These are phyloP conservation scores for Akanthomyces muscarius DNA, from an alignment of 2,329 filamentous ascomycete species.

Conservation along the genomic window DNA sequence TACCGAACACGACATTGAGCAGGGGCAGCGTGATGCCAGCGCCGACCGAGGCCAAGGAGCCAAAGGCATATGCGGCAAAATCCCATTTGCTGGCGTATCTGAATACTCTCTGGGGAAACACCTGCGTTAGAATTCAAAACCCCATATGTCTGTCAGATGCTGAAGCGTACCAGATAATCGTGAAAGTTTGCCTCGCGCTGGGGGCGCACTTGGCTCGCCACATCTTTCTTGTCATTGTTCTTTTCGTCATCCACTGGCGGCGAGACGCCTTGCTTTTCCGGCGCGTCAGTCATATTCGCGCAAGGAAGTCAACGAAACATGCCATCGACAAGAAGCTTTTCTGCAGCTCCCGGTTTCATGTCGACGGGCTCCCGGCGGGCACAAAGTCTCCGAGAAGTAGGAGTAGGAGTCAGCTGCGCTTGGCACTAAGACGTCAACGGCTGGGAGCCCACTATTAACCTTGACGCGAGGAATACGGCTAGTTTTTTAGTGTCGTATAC, in stretches of 20 bases:
- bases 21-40: conserved; percentile 53
- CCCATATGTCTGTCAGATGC: conserved; percentile 15
- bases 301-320: too few species aligned
- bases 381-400: background rate
- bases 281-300: background rate
- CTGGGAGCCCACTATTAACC: conserved; percentile 1
- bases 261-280: background rate
- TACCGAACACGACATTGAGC: conserved; percentile 58
- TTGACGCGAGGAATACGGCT: conserved; percentile 9
- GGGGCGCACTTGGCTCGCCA: conserved; percentile 24
- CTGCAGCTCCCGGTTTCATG: too few species aligned
- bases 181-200: conserved; percentile 39
- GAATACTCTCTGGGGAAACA: conserved; percentile 42
- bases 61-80: conserved; percentile 43
- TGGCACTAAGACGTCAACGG: conserved; percentile 21
- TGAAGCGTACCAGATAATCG: conserved; percentile 35
- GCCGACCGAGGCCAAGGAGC: conserved; percentile 45
- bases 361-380: background rate
- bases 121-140: background rate
- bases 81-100: conserved; percentile 52
- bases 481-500: background rate
- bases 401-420: background rate
- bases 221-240: conserved; percentile 22
- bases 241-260: background rate
- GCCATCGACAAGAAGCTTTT: too few species aligned